phyloP scores from a whole-genome alignment of 1,284 basidiomycete species.

The Athelia sp. region DNA sequence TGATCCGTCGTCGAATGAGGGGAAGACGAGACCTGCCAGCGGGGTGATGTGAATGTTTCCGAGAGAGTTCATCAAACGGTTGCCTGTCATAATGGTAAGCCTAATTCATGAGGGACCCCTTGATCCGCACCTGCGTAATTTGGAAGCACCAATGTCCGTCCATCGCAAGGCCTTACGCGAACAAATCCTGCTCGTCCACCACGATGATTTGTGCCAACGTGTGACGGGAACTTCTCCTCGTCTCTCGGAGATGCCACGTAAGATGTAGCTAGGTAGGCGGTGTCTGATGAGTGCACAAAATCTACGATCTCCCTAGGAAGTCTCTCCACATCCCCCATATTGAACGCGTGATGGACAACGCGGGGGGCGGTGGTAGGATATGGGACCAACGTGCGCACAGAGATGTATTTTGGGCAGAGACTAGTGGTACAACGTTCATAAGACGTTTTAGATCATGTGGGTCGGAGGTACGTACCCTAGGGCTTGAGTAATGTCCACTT shows the following conservation, averaged over 20 bases:
- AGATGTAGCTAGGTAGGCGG: conserved; percentile 49
- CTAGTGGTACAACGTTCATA: conserved; percentile 23
- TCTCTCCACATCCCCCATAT: conserved; percentile 30
- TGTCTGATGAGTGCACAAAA: conserved; percentile 46
- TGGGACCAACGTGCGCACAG: conserved; percentile 41
- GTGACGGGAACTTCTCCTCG: conserved; percentile 38
- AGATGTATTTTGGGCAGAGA: conserved; percentile 68
- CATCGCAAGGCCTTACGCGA: conserved; percentile 50
- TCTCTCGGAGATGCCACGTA: conserved; percentile 37
- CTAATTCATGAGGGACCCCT: conserved; percentile 2
- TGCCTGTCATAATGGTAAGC: conserved; percentile 32
- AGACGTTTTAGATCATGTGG: neutral
- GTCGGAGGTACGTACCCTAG: conserved; percentile 38
- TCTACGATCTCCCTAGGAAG: conserved; percentile 43
- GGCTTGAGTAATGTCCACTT: conserved; percentile 46
- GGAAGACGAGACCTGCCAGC: conserved; percentile 48
- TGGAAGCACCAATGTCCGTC: conserved; percentile 51
- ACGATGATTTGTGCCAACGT: conserved; percentile 61
- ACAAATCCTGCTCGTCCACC: conserved; percentile 56
- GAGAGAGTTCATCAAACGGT: conserved; percentile 55
- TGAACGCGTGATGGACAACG: conserved; percentile 28
- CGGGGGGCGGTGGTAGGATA: conserved; percentile 31
- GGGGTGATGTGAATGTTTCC: conserved; percentile 59
- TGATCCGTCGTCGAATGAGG: conserved; percentile 47
- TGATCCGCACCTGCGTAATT: conserved; percentile 50